These are phyloP conservation scores for Vanrija pseudolonga DNA, from an alignment of 1,284 basidiomycete genomes.

Conservation along the genomic window DNA sequence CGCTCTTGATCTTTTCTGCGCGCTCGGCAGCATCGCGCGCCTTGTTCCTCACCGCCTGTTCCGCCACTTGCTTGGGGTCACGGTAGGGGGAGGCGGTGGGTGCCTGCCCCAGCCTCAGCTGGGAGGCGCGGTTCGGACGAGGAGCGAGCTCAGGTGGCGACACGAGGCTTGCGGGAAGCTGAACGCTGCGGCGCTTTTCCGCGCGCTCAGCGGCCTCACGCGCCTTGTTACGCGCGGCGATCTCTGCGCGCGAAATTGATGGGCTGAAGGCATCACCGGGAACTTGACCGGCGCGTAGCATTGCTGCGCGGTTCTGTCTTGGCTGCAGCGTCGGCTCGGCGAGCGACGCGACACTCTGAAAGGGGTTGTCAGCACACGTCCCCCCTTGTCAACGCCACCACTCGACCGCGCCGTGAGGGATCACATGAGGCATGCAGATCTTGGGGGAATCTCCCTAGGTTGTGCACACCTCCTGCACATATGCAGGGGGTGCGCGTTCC, in stretches of 20 bases:
- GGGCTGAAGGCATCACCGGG: no score
- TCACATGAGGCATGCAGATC: no score
- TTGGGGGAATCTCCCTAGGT: no score
- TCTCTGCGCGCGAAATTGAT: slow-evolving; percentile 9
- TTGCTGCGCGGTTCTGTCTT: slow-evolving; percentile 25
- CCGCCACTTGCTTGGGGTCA: slow-evolving; percentile 13
- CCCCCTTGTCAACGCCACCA: not conserved
- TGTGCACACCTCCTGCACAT: not conserved
- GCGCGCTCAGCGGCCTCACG: slow-evolving; percentile 27
- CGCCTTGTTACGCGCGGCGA: slow-evolving; percentile 26
- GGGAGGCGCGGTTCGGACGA: slow-evolving; percentile 16
- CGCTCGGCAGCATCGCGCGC: slow-evolving; percentile 24
- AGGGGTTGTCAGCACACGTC: not conserved
- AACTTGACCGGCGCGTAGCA: slow-evolving; percentile 21
- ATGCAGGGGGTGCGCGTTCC: no score
- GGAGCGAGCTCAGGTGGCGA: slow-evolving; percentile 5
- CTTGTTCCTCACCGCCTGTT: slow-evolving; percentile 22
- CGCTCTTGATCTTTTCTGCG: slow-evolving; percentile 26
- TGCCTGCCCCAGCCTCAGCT: slow-evolving; percentile 12
- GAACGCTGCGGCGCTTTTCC: slow-evolving; percentile 27
- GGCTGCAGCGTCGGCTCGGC: slow-evolving; percentile 29
- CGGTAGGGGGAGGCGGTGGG: not conserved
- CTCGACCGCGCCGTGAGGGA: no score
- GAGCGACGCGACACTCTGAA: slow-evolving; percentile 32
- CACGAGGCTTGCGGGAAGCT: slow-evolving; percentile 22